Percentiles rank a stretch among this genome's conserved stretches.
phyloP scores from a whole-genome alignment of 345 rosid species.

The Eucalyptus dawsonii region DNA sequence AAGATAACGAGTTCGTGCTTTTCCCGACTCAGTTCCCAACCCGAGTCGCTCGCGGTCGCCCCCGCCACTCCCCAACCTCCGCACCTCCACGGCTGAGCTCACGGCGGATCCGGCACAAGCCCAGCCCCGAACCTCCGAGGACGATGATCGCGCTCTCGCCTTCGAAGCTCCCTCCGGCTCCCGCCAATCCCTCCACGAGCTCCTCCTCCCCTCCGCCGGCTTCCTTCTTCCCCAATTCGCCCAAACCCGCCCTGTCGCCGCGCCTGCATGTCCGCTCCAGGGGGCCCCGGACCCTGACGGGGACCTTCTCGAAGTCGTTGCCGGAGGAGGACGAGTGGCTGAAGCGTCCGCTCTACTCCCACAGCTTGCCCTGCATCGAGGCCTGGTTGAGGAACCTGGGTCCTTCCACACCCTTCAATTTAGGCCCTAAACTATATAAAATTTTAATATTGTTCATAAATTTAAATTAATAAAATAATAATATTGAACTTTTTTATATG shows the following conservation, averaged over 20 bases:
- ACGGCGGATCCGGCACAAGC: background rate
- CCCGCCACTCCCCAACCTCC: background rate
- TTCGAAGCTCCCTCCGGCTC: constrained; percentile 2
- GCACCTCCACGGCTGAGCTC: background rate
- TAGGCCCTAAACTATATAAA: no score
- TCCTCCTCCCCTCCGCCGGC: background rate
- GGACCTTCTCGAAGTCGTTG: constrained; percentile 37
- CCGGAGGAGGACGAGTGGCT: constrained; percentile 86
- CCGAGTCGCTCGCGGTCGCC: background rate
- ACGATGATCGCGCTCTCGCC: constrained; percentile 29
- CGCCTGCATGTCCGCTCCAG: background rate
- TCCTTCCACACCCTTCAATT: constrained; percentile 15
- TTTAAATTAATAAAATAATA: no score
- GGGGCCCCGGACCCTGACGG: background rate
- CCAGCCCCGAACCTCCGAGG: background rate
- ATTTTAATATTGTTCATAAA: accelerated
- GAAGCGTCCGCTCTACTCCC: constrained; percentile 66
- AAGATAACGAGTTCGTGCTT: no score
- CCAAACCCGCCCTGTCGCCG: background rate
- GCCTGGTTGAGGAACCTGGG: constrained; percentile 61
- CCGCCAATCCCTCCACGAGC: background rate
- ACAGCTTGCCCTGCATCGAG: constrained; percentile 88
- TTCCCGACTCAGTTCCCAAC: no score
- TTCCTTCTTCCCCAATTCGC: background rate
- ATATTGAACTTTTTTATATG: no score